Base-by-base conservation (phyloP, 2,329 filamentous ascomycete species). In the Ophiocordyceps unilateralis region DNA sequence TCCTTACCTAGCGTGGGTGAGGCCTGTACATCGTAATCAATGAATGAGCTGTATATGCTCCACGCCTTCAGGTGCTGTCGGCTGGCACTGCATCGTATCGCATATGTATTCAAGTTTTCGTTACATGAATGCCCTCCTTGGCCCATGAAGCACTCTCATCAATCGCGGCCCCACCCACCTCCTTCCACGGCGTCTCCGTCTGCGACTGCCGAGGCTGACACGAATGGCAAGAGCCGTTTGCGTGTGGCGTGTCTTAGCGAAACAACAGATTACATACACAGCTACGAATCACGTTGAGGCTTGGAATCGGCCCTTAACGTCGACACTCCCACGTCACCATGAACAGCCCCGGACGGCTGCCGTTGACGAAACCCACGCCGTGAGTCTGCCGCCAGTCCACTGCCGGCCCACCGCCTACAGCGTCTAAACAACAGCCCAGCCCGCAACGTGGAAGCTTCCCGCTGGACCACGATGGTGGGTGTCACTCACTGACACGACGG, bases 391-490 rank as follows among this genome's bases (percentile, higher is more conserved):
- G 32, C 32, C 32, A 8, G n/a, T 36, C 14, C 32, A 17, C 32
- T n/a, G 32, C 32, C 32, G 14, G 8, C n/a, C 32, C 7, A n/a
- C 24, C 9, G 24, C 7, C 24, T 9, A 9, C 24, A 26, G 24
- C 7, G 9, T 26, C 17, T 17, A 19, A 36, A n/a, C n/a, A 19
- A 9, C 32, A 36, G 14, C n/a, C 23, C 51, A 91, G 85, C 45
- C 89, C 89, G 5, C 83, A 95, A 60, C 79, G 88, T 53, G 89
- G 89, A 44, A 93, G 85, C 54, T 96, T 96, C 57, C 89, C 89
- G n/a, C 76, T 96, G 44, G 89, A 96, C 61, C 88, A 95, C 55
- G 87, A 94, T 60, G 86, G 67, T 67, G 53, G 50, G 62, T 49
- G 32, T 36, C 32, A 14, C 3, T 2, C 19, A 21, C 23, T 2